Evolutionary conservation across 495 filamentous ascomycete genomes (phyloP), one percentile per base, ranked within the genome.

Genomic region (Penicillium lividum): DNA sequence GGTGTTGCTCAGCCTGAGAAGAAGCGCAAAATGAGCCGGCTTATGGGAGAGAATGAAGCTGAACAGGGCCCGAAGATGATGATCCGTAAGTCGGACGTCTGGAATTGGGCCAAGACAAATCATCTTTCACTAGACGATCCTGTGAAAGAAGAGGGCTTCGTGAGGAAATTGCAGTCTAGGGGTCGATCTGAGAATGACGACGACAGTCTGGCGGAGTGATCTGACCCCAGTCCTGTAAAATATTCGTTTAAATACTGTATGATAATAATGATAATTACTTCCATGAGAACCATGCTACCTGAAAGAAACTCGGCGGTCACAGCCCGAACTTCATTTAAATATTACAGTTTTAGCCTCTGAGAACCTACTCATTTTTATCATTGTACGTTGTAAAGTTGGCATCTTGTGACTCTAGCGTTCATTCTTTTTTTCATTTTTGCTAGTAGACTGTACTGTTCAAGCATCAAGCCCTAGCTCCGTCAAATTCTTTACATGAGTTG

Each of bases 1-100:
- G 86, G 82, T 7, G 80, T 93, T 33, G 76, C 87, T 34, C 87
- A 90, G 58, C 77, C 84, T n/a, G 80, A 79, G 4, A 76, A 80
- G 46, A 78, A 74, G 56, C 70, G 71, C 25, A 77, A 72, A 58
- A 49, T 54, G 16, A 61, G 44, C 38, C 68, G 73, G 31, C 56
- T 64, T 29, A 48, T 52, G 31, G 58, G 51, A 28, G 58, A 72
- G 5, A 58, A 70, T 2, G 70, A 75, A 1, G 65, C 63, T 10
- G 68, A 71, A 34, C 43, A 78, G 54, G 66, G 58, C 25, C 63
- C 56, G 29, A 73, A 68, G 47, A 73, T 77, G 33, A 55, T 73
- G 30, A 69, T 82, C 28, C 72, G 69, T 33, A 80, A 77, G 61
- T 74, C 76, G 7, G 77, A 71, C 43, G 71, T 82, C 9, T 70